Base-by-base conservation (phyloP, 2,329 filamentous ascomycete genomes). In the Fusarium sublunatum region DNA sequence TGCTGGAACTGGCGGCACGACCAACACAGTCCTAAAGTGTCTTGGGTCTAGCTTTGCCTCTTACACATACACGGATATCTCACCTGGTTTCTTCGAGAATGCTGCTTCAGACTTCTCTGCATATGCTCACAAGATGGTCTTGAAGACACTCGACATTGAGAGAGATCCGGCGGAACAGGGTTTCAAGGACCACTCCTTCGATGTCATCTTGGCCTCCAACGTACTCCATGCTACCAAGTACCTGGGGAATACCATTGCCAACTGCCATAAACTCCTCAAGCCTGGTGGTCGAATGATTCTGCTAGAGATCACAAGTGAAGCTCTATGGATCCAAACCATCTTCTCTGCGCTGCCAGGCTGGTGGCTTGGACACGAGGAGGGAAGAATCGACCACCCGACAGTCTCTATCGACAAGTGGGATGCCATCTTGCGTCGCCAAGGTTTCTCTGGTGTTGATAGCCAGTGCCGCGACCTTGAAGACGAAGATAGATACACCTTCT, bases 61-160 rank as follows among this genome's bases (percentile, higher is more conserved):
- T 9, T 58, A 54, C 11, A 58, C 54, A 15, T 58, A 34, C 28
- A 58, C 54, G 0, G 54, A 58, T 4, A 43, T 58, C 13, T 58
- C 54, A 0, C 9, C 43, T 0, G 29, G 24, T 7, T 58, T 53
- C 38, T 58, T 58, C n/a, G 50, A 58, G 6, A 54, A 32, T 15
- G 53, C 53, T n/a, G 7, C 22, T 19, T 19, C 15, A 24, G 19
- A 13, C 34, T 39, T 3, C 46, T 56, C 11, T n/a, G 9, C 10
- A 12, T n/a, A 28, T 19, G 46, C 9, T 26, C 38, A 1, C 32
- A 43, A 39, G 22, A 48, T 3, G 43, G 26, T 13, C 4, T 58
- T 53, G 19, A 58, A 58, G 0, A 32, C 35, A 1, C 35, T 53
- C 1, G 43, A 58, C 26, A 36, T 54, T 12, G 41, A 56, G n/a